phyloP scores from a whole-genome alignment of 768 basidiomycete species.

The Xerocomus potaroensis region DNA sequence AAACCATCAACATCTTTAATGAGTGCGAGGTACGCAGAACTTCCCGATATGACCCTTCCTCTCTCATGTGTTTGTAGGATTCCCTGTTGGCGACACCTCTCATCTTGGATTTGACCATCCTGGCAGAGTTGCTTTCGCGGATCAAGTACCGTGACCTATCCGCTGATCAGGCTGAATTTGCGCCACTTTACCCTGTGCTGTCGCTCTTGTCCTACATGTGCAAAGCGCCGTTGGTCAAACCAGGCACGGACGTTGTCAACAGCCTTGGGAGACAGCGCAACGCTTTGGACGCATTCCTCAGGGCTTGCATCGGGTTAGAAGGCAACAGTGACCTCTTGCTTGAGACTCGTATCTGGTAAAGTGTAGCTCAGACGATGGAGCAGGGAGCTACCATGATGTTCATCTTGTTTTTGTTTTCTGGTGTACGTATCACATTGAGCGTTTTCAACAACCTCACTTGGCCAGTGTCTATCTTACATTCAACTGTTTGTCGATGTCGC shows the following conservation, averaged over 20 bases:
- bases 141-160: conserved; percentile 74
- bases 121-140: conserved; percentile 91
- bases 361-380: background rate
- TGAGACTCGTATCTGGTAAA: conserved; percentile 85
- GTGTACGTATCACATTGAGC: background rate
- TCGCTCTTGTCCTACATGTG: conserved; percentile 96
- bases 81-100: conserved; percentile 94
- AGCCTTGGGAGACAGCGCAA: conserved; percentile 92
- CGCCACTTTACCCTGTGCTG: conserved; percentile 84
- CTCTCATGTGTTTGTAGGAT: conserved; percentile 47
- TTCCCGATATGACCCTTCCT: rapidly evolving
- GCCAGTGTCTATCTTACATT: conserved; percentile 5
- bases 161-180: conserved; percentile 54
- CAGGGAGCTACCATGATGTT: too few relatives aligned
- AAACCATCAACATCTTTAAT: conserved; percentile 96
- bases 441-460: conserved; percentile 22
- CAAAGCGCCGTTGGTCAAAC: conserved; percentile 97
- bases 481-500: conserved; percentile 10
- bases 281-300: conserved; percentile 89
- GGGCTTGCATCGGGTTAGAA: conserved; percentile 90
- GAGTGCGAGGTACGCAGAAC: conserved; percentile 77
- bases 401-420: too few relatives aligned
- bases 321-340: conserved; percentile 79
- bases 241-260: conserved; percentile 92
- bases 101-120: conserved; percentile 89